Evolutionary conservation across 176 grass and related monocot species (phyloP).

Genomic region (Rhynchospora pubera): DNA sequence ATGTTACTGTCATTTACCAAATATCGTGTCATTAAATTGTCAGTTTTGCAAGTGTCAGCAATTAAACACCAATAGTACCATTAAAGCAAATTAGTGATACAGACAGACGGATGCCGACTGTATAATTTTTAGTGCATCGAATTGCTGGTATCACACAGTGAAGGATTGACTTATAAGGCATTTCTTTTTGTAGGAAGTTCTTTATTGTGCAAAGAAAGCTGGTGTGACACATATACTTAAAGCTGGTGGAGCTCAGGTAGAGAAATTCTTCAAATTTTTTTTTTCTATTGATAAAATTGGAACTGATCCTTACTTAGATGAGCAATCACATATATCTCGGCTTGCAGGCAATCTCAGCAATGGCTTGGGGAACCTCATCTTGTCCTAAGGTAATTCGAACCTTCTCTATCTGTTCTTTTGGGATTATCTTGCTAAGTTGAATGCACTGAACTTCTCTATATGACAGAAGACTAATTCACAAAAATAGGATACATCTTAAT

Average conservation of each 20-base stretch:
- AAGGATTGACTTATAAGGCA: background rate
- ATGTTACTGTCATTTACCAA: background rate
- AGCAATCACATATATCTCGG: background rate
- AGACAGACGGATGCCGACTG: background rate
- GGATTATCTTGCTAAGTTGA: background rate
- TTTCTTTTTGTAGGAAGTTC: slow-evolving; percentile 58
- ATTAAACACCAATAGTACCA: background rate
- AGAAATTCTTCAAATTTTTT: background rate
- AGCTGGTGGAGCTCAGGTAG: slow-evolving; percentile 91
- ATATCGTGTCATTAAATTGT: background rate
- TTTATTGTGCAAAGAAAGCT: slow-evolving; percentile 96
- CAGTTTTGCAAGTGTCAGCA: background rate
- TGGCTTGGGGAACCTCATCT: slow-evolving; percentile 84
- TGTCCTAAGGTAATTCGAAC: slow-evolving; percentile 77
- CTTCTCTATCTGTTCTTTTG: background rate
- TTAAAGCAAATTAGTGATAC: background rate
- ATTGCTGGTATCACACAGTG: background rate
- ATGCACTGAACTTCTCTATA: background rate
- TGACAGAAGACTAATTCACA: background rate
- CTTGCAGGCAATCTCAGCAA: slow-evolving; percentile 78
- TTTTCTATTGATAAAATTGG: slow-evolving; percentile 16
- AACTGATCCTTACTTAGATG: background rate
- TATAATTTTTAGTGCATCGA: background rate
- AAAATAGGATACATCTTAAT: background rate
- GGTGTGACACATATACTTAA: slow-evolving; percentile 94